Percentiles rank a stretch among this genome's conserved stretches.
phyloP scores from a whole-genome alignment of 495 filamentous ascomycete genomes.

The Chaetomium cochliodes region DNA sequence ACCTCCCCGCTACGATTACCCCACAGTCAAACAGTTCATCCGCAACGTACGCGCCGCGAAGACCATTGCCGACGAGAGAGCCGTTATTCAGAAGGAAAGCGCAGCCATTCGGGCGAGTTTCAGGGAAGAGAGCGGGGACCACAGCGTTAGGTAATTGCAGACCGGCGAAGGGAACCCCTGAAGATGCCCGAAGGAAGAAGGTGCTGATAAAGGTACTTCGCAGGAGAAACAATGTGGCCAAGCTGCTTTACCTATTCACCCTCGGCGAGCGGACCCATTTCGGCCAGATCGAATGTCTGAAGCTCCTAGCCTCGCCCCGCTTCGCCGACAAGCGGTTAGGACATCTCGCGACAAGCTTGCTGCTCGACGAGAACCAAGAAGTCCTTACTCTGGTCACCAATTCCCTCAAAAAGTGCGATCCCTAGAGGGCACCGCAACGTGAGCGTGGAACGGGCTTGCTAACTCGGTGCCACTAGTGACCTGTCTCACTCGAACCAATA shows the following conservation, averaged over 20 bases:
- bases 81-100: conserved; percentile 98
- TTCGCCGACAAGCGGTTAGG: conserved; percentile 98
- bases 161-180: neutral
- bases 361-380: conserved; percentile 98
- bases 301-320: conserved; percentile 90
- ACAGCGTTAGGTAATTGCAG: conserved; percentile 69
- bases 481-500: conserved; percentile 97
- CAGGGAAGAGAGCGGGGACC: conserved; percentile 91
- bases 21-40: conserved; percentile 96
- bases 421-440: neutral
- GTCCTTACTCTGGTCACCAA: conserved; percentile 96
- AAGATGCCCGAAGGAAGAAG: neutral
- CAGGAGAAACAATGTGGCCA: conserved; percentile 98
- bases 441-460: conserved; percentile 21
- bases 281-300: conserved; percentile 98
- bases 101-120: conserved; percentile 96
- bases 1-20: conserved; percentile 22
- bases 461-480: conserved; percentile 62
- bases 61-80: conserved; percentile 96
- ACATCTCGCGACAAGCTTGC: conserved; percentile 91
- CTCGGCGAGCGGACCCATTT: conserved; percentile 98
- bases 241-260: conserved; percentile 96
- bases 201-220: conserved; percentile 24
- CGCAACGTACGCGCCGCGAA: conserved; percentile 97
- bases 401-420: conserved; percentile 85